Base-by-base conservation (phyloP, 169 alveolate species). In the Cryptosporidium ryanae region DNA sequence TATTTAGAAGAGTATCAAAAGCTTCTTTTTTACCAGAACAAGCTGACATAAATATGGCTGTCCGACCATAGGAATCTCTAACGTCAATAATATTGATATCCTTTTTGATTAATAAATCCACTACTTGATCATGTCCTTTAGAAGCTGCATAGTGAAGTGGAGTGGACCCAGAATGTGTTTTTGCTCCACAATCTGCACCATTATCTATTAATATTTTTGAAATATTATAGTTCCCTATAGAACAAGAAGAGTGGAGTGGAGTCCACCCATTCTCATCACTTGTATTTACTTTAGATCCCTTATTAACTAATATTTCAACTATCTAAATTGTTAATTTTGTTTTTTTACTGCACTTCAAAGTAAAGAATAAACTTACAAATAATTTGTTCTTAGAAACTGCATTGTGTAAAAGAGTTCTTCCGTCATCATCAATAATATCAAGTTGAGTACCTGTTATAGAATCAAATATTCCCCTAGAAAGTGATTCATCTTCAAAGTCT, bases 111-210 rank as follows among this genome's bases (percentile, higher is more conserved):
- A 70, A 49, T 25, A 68, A 54, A 5, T 64, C 66, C 1, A 89
- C 71, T 31, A 89, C 65, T 6, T 89, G 82, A 32, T 65, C 38
- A 25, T 82, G 90, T 18, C 92, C 92, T 43, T 89, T 89, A 6
- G 91, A 82, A n/a, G 90, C 89, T 34, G 92, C 91, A 59, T 89
- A 89, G 29, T 89, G 92, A 10, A 89, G 49, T 43, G 92, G 91
- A 10, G 92, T 82, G 23, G 66, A 50, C 18, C 92, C 92, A 5
- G 84, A 50, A n/a, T 52, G 65, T n/a, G 65, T 89, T 38, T 7
- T 82, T 17, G 68, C 57, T 1, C 54, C 65, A 44, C 82, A 82
- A 21, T 89, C 61, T 25, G 83, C 83, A 21, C 66, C 66, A 7
- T 13, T 50, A 21, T 52, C 64, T 25, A 66, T 31, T 17, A 89